Conservation (phyloP, 441 rosid genomes). For the Kokia cookei region DNA sequence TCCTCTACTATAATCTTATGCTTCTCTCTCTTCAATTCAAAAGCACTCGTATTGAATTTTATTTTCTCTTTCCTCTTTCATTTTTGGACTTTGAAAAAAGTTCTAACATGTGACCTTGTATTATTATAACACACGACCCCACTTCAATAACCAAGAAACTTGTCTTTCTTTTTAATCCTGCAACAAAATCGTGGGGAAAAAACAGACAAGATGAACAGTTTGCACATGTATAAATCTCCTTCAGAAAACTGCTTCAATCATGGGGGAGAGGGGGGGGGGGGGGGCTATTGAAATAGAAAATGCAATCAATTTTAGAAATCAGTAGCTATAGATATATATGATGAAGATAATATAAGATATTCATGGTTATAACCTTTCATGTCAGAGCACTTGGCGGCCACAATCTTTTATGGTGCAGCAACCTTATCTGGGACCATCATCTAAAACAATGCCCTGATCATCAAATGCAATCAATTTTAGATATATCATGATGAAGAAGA, state of each 20-base stretch:
- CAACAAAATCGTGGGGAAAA: slow-evolving; percentile 33
- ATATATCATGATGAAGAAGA: not conserved
- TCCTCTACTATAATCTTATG: slow-evolving; percentile 78
- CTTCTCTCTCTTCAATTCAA: slow-evolving; percentile 75
- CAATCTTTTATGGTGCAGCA: slow-evolving; percentile 60
- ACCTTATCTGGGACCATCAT: slow-evolving; percentile 30
- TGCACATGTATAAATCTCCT: slow-evolving; percentile 9
- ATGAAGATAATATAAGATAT: slow-evolving; percentile 2
- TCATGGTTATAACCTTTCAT: slow-evolving; percentile 49
- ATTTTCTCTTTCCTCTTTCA: slow-evolving; percentile 26
- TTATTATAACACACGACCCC: slow-evolving; percentile 39
- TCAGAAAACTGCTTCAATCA: slow-evolving; percentile 2
- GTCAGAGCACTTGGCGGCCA: slow-evolving; percentile 74
- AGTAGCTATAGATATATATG: not conserved
- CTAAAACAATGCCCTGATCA: slow-evolving; percentile 66
- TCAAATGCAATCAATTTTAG: slow-evolving; percentile 21
- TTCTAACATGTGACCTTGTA: slow-evolving; percentile 31
- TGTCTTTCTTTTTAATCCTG: slow-evolving; percentile 49
- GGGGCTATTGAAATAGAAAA: not conserved
- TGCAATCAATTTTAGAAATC: not conserved
- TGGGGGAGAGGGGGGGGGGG: too few relatives aligned
- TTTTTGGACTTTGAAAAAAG: slow-evolving; percentile 30
- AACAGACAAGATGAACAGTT: slow-evolving; percentile 30
- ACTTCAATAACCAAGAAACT: slow-evolving; percentile 39
- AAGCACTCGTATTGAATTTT: slow-evolving; percentile 41